Base-by-base conservation (phyloP, 2,329 filamentous ascomycete species). In the Chrysoporthe austroafricana region DNA sequence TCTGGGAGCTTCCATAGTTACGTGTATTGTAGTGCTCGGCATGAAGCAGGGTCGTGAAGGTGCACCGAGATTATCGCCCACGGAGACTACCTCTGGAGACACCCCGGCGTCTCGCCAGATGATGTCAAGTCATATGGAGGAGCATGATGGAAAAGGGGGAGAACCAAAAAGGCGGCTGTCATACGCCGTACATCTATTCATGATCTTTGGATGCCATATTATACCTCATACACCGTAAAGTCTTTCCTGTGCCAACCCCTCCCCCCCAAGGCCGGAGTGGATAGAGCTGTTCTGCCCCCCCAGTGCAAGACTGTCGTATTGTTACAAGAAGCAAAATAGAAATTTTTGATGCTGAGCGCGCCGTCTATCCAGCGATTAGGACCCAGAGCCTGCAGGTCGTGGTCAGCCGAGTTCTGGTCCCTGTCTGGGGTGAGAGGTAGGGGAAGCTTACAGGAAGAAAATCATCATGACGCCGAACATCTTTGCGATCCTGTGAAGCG, bases 391-490 rank as follows among this genome's bases (percentile, higher is more conserved):
- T 84, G 74, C 76, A 78, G 13, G 26, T 63, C 9, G 48, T 18
- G 26, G 61, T 70, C 39, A 68, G 70, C 62, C 14, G 39, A 9
- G 13, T 36, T 32, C 34, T 44, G 39, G 5, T 48, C 21, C 9
- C 5, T 4, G 8, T 56, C 16, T n/a, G 21, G 8, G 26, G 14
- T 9, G 5, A 50, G 2, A 59, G 4, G 43, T 36, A 13, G 34
- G n/a, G 26, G 26, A 2, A 26, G 81, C 83, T 81, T 70, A 87
- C 82, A 92, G 81, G 83, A 91, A 93, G 87, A 95, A 97, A 78
- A 97, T 94, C 94, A 97, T 97, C 73, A 98, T 80, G 62, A 97
- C 93, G 69, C 95, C 89, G 79, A 91, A 91, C 89, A 92, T 91
- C 82, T 90, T 91, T 11, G 91, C 91, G 65, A 93, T 61, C 43